A percentile compares a stretch with the other conserved stretches of the same genome.
Conservation (phyloP, 2,329 filamentous ascomycete genomes). For the Fusarium nygamai region DNA sequence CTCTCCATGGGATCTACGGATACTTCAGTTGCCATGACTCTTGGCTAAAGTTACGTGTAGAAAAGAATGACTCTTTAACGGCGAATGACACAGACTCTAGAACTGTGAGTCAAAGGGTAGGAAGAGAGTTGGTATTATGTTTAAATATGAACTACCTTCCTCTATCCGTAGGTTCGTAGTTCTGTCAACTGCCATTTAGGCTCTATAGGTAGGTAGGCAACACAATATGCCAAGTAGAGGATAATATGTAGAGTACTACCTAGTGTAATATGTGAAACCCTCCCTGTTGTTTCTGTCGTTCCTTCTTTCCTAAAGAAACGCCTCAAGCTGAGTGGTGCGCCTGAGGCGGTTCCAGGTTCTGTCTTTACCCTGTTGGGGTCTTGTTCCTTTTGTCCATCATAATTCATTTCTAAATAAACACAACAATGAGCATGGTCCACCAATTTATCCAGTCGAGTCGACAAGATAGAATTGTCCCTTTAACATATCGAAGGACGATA, state of each 20-base stretch:
- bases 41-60: not conserved
- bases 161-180: not conserved
- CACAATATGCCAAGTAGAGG: not conserved
- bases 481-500: not conserved
- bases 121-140: no score
- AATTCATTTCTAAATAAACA: constrained; percentile 2
- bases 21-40: not conserved
- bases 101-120: not conserved
- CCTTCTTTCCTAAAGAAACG: constrained; percentile 9
- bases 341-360: constrained; percentile 31
- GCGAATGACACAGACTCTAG: not conserved
- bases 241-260: not conserved
- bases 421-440: not conserved
- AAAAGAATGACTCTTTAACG: not conserved
- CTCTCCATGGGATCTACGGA: not conserved
- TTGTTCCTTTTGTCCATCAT: constrained; percentile 39
- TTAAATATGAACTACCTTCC: not conserved
- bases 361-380: constrained; percentile 9
- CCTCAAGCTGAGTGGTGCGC: constrained; percentile 40
- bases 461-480: not conserved
- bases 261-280: not conserved
- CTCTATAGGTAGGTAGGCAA: not conserved
- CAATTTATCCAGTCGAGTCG: not conserved
- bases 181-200: not conserved
- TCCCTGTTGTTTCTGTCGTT: not conserved